Conservation (phyloP, 1,139 yeast species). For the Zygosaccharomyces pseudobailii region DNA sequence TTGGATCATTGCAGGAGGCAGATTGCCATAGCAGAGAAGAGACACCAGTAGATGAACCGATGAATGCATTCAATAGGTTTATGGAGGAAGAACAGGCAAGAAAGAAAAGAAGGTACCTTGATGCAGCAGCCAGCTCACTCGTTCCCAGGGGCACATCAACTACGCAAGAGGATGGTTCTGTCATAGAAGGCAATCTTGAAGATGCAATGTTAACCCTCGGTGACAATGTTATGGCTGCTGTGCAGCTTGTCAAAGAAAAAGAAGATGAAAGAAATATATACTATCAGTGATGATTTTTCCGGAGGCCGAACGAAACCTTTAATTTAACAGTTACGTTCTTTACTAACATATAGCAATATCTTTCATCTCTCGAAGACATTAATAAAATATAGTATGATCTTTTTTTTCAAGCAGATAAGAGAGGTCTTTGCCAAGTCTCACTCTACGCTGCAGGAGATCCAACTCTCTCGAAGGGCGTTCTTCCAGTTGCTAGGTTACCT, state of each 20-base stretch:
- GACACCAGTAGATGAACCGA: slow-evolving; percentile 13
- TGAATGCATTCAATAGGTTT: slow-evolving; percentile 27
- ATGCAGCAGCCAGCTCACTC: slow-evolving; percentile 18
- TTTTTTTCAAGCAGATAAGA: slow-evolving; percentile 30
- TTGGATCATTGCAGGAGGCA: slow-evolving; percentile 21
- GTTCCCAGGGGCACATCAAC: slow-evolving; percentile 10
- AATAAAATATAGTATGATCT: slow-evolving; percentile 15
- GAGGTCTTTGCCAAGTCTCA: slow-evolving; percentile 31
- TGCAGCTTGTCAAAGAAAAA: slow-evolving; percentile 6
- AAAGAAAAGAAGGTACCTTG: slow-evolving; percentile 19
- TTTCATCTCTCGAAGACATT: too few relatives aligned
- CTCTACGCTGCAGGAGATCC: slow-evolving; percentile 28
- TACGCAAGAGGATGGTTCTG: slow-evolving; percentile 31
- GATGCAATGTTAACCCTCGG: slow-evolving; percentile 36
- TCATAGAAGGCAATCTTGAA: slow-evolving; percentile 35
- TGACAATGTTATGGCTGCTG: slow-evolving; percentile 48
- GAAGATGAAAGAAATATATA: slow-evolving; percentile 2
- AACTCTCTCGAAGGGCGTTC: slow-evolving; percentile 32
- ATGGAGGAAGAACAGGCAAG: slow-evolving; percentile 21
- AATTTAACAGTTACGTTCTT: background rate
- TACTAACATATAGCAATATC: background rate
- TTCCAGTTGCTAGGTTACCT: slow-evolving; percentile 33
- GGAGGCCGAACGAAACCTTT: background rate
- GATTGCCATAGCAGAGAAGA: slow-evolving; percentile 1
- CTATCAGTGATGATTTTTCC: background rate